These are phyloP conservation scores for Vanrija pseudolonga DNA, from an alignment of 1,284 basidiomycete species.

Conservation along the genomic window DNA sequence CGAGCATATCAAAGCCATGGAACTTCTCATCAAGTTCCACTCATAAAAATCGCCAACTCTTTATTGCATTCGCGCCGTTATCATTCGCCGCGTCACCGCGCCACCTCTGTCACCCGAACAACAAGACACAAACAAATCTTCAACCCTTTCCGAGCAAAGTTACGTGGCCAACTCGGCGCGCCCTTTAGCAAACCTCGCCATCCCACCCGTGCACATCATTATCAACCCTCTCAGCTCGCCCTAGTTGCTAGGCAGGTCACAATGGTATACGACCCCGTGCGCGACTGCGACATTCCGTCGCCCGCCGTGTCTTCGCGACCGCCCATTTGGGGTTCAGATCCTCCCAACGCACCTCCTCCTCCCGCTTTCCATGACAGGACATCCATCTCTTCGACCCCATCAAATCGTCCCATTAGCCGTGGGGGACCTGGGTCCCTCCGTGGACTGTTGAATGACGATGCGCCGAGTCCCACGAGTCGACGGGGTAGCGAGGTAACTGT, in stretches of 20 bases:
- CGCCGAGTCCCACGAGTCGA: slow-evolving; percentile 1
- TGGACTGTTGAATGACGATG: slow-evolving; percentile 12
- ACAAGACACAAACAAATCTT: no score
- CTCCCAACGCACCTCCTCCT: slow-evolving; percentile 1
- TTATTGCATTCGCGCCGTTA: no score
- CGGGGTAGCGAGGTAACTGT: slow-evolving; percentile 8
- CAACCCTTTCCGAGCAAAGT: background rate
- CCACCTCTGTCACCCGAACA: no score
- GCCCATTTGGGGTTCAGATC: slow-evolving; percentile 12
- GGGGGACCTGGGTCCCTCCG: slow-evolving; percentile 7
- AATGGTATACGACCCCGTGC: slow-evolving; percentile 47
- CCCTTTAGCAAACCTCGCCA: background rate
- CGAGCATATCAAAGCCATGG: no score
- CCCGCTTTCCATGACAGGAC: slow-evolving; percentile 4
- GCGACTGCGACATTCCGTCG: slow-evolving; percentile 43
- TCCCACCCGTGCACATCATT: background rate
- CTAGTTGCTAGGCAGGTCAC: background rate
- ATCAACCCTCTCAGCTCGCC: background rate
- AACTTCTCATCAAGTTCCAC: no score
- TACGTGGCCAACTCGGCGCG: background rate
- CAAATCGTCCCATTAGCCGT: slow-evolving; percentile 2
- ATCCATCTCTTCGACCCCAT: slow-evolving; percentile 5
- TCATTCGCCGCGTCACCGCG: no score
- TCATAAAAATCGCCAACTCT: no score
- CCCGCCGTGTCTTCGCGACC: slow-evolving; percentile 24